Conservation (phyloP, 495 filamentous ascomycete genomes). For the Aspergillus affinis region DNA sequence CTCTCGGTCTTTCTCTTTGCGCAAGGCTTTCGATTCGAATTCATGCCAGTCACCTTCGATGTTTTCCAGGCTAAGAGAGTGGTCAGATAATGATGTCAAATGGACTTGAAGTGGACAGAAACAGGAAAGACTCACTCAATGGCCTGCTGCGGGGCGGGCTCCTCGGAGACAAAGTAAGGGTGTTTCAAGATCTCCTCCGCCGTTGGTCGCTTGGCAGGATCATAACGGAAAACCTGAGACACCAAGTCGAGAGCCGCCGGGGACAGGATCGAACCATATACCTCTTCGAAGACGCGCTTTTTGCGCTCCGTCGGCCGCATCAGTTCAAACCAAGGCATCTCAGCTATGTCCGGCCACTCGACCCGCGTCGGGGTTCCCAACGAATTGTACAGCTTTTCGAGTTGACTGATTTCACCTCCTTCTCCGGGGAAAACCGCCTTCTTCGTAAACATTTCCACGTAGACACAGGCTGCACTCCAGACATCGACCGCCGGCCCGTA, state of each 20-base stretch:
- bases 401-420: slow-evolving; percentile 88
- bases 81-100: slow-evolving; percentile 2
- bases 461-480: slow-evolving; percentile 96
- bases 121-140: slow-evolving; percentile 64
- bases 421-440: slow-evolving; percentile 96
- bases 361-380: slow-evolving; percentile 81
- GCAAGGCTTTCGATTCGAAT: slow-evolving; percentile 93
- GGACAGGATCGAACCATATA: slow-evolving; percentile 71
- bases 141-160: slow-evolving; percentile 75
- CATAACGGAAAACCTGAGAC: slow-evolving; percentile 77
- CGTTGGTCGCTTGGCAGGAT: slow-evolving; percentile 80
- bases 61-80: slow-evolving; percentile 63
- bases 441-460: slow-evolving; percentile 94
- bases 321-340: slow-evolving; percentile 96
- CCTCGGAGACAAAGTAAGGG: slow-evolving; percentile 83
- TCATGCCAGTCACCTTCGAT: slow-evolving; percentile 98
- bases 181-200: slow-evolving; percentile 86
- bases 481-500: slow-evolving; percentile 96
- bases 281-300: slow-evolving; percentile 77
- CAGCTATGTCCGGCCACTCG: slow-evolving; percentile 83
- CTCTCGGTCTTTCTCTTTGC: slow-evolving; percentile 88
- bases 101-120: neutral
- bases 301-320: slow-evolving; percentile 73
- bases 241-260: slow-evolving; percentile 82
- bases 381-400: slow-evolving; percentile 93